phyloP scores from a whole-genome alignment of 2,329 filamentous ascomycete genomes.

The Didymella keratinophila region DNA sequence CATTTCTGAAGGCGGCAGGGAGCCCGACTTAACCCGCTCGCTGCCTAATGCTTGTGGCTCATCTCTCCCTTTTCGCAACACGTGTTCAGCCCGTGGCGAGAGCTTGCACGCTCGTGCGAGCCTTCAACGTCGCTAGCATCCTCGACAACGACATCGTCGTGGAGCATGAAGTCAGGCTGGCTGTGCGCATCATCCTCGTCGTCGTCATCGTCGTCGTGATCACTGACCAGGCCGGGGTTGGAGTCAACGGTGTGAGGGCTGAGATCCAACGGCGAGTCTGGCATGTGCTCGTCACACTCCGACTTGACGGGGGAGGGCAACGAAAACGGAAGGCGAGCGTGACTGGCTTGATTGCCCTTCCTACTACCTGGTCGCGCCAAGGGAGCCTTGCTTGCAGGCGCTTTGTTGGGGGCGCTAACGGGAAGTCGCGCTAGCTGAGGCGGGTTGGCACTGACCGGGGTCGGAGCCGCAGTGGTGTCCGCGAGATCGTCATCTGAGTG shows the following conservation, averaged over 20 bases:
- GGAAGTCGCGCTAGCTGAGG: constrained; percentile 47
- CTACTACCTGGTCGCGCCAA: constrained; percentile 45
- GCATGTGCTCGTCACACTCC: constrained; percentile 39
- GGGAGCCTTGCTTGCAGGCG: constrained; percentile 40
- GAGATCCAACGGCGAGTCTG: constrained; percentile 50
- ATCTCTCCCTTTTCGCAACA: constrained; percentile 48
- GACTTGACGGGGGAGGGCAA: constrained; percentile 41
- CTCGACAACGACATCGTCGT: constrained; percentile 50
- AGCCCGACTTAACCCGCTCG: constrained; percentile 40
- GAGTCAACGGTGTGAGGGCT: constrained; percentile 59
- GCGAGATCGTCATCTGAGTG: constrained; percentile 47
- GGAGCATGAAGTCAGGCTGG: constrained; percentile 46
- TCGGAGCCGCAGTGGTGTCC: constrained; percentile 40
- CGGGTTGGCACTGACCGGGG: constrained; percentile 38
- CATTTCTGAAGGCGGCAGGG: constrained; percentile 30
- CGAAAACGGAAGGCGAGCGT: constrained; percentile 43
- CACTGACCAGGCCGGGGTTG: constrained; percentile 59
- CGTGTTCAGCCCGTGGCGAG: constrained; percentile 42
- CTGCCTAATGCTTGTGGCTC: constrained; percentile 46
- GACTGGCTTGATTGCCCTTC: constrained; percentile 40
- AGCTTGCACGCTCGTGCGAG: constrained; percentile 42
- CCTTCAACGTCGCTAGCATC: constrained; percentile 52
- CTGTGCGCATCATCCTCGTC: constrained; percentile 49
- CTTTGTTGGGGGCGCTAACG: constrained; percentile 32
- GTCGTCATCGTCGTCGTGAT: constrained; percentile 60